Base-by-base conservation (phyloP, 805 yeast genomes). In the Candida sphagnicola region DNA sequence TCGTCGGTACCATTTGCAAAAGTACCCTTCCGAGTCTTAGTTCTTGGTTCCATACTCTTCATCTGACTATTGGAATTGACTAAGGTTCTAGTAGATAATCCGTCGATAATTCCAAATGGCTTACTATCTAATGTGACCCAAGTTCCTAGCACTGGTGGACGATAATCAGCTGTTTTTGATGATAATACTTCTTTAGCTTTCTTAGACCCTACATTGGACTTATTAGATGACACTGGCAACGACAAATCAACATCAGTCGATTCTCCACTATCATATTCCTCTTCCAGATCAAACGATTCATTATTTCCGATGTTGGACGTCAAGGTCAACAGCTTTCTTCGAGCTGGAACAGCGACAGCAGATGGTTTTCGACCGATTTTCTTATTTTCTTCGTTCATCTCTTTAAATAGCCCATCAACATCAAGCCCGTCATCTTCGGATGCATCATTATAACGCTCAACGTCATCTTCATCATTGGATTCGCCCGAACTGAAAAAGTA, bases 71-170 rank as follows among this genome's bases (percentile, higher is more conserved):
- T 37, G 25, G 40, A 25, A n/a, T 31, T 37, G 10, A 28, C 14
- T 45, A 91, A 66, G 2, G 95, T 83, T 39, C 96, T 74, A 0
- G 98, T 93, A 0, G 95, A 82, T 21, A 87, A 73, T 4, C 99
- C 99, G 58, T 91, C 98, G 53, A 91, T 91, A 42, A 91, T 88
- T 16, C 96, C 95, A 59, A 85, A 88, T 1, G 96, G 96, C 51
- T 87, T 82, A 37, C 77, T 77, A 32, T 70, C 76, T 37, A 82
- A 77, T 4, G 95, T 82, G 25, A 84, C 80, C 95, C 97, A 91
- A 2, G 95, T 83, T 0, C 97, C 98, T 41, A 91, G 68, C 18
- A 86, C 77, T 2, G 99, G 99, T 4, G 98, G 97, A 38, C 95
- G 68, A 45, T 88, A 79, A 38, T 90, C 88, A 17, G 86, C 84